A percentile compares a stretch with the other conserved stretches of the same genome.
Conservation (phyloP, 2,329 filamentous ascomycete species). For the Xylaria sp. region DNA sequence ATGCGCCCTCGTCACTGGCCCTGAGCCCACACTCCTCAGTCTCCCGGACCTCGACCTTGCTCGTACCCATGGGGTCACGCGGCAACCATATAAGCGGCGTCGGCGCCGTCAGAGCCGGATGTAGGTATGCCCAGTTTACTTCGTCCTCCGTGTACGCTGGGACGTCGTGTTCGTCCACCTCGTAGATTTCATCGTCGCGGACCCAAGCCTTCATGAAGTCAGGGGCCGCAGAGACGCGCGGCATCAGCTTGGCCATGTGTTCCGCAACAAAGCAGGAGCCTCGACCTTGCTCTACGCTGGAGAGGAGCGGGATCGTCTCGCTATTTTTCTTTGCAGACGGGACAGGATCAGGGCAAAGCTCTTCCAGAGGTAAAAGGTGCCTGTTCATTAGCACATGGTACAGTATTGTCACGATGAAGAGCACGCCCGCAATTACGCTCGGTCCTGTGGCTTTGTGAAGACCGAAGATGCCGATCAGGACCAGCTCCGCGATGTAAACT, state of each 20-base stretch:
- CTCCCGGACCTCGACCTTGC: slow-evolving; percentile 68
- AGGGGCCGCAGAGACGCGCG: slow-evolving; percentile 46
- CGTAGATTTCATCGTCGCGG: slow-evolving; percentile 38
- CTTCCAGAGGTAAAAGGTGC: slow-evolving; percentile 48
- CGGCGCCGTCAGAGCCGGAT: slow-evolving; percentile 52
- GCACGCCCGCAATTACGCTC: slow-evolving; percentile 69
- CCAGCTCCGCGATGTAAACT: slow-evolving; percentile 75
- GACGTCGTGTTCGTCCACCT: slow-evolving; percentile 36
- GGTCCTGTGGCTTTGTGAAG: slow-evolving; percentile 69
- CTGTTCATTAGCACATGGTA: slow-evolving; percentile 63
- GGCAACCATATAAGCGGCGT: slow-evolving; percentile 74
- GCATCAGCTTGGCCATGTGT: slow-evolving; percentile 43
- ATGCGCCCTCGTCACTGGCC: slow-evolving; percentile 71
- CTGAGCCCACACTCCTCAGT: slow-evolving; percentile 69
- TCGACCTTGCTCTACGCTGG: slow-evolving; percentile 44
- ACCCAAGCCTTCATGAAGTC: slow-evolving; percentile 46
- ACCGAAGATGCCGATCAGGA: slow-evolving; percentile 76
- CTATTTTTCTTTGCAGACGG: slow-evolving; percentile 35
- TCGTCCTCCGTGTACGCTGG: slow-evolving; percentile 47
- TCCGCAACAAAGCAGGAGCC: slow-evolving; percentile 37
- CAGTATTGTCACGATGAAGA: slow-evolving; percentile 69
- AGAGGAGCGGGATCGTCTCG: slow-evolving; percentile 46
- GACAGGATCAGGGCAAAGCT: slow-evolving; percentile 45
- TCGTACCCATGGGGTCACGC: slow-evolving; percentile 69
- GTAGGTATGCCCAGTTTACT: slow-evolving; percentile 46